Base-by-base conservation (phyloP, 805 yeast species). In the Limtongozyma cylindracea region DNA sequence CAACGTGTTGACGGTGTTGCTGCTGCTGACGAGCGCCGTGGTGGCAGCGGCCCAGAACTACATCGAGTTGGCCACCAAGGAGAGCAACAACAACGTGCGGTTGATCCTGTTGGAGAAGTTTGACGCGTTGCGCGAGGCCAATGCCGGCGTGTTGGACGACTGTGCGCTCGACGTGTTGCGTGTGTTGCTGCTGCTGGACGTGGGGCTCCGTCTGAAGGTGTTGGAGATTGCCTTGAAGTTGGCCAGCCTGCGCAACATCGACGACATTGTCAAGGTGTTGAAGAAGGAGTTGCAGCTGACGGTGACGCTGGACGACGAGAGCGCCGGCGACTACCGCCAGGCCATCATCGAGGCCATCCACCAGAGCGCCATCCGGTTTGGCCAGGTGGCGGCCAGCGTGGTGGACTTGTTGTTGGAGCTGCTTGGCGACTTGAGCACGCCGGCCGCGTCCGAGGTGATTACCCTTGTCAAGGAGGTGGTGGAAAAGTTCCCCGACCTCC, bases 41-140 rank as follows among this genome's bases (percentile, higher is more conserved):
- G 51, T 66, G 24, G 61, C 68, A 29, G 88, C 93, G 10, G 96
- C 92, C 18, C 46, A 66, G 25, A 78, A 78, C 43, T 72, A 78
- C 37, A 67, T 84, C 28, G 92, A 77, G 26, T 56, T 88, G 33
- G 91, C 94, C 16, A 68, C 70, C 33, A 76, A 72, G 39, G 96
- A 80, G 41, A 59, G 92, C n/a, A 96, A 88, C 45, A 82, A 76
- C 49, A 88, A 82, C 38, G 82, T 84, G 34, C 91, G 91, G 47
- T 60, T 88, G 31, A 82, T 84, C 37, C 88, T 91, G 11, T 56
- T 88, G 38, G 88, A 78, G 39, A 65, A 91, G 43, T 68, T 88
- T 27, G 62, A 61, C 33, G 78, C 71, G 24, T 61, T 88, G 23
- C 71, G 76, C 37, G 50, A 52, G 29, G 59, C 57, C 29, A 63